Evolutionary conservation across 306 rosid species (phyloP).

Genomic region (Pterocarpus santalinus): DNA sequence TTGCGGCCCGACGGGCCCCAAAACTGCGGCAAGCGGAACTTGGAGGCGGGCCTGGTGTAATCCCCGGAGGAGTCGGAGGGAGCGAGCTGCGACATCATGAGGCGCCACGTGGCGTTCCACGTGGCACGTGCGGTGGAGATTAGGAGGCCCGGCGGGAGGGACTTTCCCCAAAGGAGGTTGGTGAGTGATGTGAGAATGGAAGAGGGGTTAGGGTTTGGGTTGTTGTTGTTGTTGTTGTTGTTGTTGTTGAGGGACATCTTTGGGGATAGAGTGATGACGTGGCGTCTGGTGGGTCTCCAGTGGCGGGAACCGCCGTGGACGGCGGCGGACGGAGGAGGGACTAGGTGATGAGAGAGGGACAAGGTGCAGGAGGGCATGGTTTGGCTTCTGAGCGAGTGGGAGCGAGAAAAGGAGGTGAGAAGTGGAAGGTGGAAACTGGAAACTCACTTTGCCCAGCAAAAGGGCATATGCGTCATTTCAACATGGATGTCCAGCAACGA

Average conservation of each 20-base stretch:
- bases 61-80: conserved; percentile 83
- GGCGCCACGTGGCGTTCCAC: conserved; percentile 87
- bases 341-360: conserved; percentile 33
- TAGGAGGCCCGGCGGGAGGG: conserved; percentile 86
- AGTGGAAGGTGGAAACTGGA: neutral
- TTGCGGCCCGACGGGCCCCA: conserved; percentile 14
- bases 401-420: neutral
- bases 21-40: conserved; percentile 61
- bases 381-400: neutral
- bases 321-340: conserved; percentile 33
- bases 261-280: conserved; percentile 24
- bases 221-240: conserved; percentile 48
- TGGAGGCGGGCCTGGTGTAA: conserved; percentile 79
- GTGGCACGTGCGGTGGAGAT: conserved; percentile 81
- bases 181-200: conserved; percentile 61
- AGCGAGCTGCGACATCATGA: conserved; percentile 96
- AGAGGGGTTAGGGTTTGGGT: conserved; percentile 51
- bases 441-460: neutral
- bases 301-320: conserved; percentile 19
- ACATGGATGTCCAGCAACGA: neutral
- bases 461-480: neutral
- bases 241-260: conserved; percentile 62
- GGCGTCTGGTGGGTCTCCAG: conserved; percentile 12
- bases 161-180: conserved; percentile 89
- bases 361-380: conserved; percentile 43